A percentile compares a stretch with the other conserved stretches of the same genome.
Evolutionary conservation across 2,329 filamentous ascomycete genomes (phyloP).

Genomic region (Aspergillus brasiliensis): DNA sequence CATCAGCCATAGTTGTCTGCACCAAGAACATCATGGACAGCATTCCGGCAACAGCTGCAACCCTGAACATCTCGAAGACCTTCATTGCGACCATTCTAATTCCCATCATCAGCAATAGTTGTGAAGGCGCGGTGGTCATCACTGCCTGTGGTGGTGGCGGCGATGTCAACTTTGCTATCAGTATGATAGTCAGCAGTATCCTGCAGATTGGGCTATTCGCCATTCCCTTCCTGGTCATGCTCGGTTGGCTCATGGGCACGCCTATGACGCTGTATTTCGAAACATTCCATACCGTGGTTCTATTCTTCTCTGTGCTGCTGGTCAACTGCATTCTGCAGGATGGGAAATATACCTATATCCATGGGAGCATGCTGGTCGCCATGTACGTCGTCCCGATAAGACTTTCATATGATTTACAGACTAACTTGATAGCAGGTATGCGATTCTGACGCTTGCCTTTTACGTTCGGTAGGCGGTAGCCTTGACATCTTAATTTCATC

Average conservation of each 20-base stretch:
- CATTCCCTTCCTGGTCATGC: constrained; percentile 70
- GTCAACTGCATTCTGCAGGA: constrained; percentile 70
- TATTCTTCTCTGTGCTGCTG: constrained; percentile 68
- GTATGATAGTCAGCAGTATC: constrained; percentile 72
- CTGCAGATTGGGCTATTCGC: constrained; percentile 76
- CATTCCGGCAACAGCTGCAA: constrained; percentile 66
- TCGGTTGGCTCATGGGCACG: constrained; percentile 69
- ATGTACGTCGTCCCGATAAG: constrained; percentile 34
- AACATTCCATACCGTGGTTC: constrained; percentile 70
- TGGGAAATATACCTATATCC: constrained; percentile 74
- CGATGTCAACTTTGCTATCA: constrained; percentile 63
- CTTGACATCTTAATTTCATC: background rate
- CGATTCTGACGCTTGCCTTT: constrained; percentile 14
- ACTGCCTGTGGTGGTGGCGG: constrained; percentile 67
- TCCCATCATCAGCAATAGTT: constrained; percentile 72
- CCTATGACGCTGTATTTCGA: constrained; percentile 74
- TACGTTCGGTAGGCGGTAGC: constrained; percentile 11
- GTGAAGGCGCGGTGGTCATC: constrained; percentile 72
- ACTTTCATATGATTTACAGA: background rate
- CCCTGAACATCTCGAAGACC: constrained; percentile 66
- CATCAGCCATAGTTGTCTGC: constrained; percentile 66
- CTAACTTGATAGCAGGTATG: constrained; percentile 13
- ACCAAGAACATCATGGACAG: constrained; percentile 71
- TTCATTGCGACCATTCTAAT: constrained; percentile 74
- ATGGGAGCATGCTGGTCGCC: constrained; percentile 66